Percentiles rank a stretch among this genome's conserved stretches.
Conservation (phyloP, 2,329 filamentous ascomycete genomes). For the Sclerotinia nivalis region DNA sequence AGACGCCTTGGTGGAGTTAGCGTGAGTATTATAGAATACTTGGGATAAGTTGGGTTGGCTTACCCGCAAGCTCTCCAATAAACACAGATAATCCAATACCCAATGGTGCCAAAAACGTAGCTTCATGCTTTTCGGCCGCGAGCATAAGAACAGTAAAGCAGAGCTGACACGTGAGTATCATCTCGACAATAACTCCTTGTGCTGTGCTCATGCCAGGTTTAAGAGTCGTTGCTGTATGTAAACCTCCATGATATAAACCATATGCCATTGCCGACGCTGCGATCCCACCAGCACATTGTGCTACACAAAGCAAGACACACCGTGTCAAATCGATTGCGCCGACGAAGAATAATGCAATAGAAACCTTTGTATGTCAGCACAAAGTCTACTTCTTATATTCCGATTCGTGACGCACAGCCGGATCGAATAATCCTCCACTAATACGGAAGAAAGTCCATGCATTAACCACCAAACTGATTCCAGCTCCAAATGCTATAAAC, state of each 20-base stretch:
- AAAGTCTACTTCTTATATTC: background rate
- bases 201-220: slow-evolving; percentile 45
- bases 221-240: slow-evolving; percentile 48
- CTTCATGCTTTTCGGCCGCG: slow-evolving; percentile 52
- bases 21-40: background rate
- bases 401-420: slow-evolving; percentile 42
- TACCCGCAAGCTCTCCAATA: slow-evolving; percentile 46
- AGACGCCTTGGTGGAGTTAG: slow-evolving; percentile 42
- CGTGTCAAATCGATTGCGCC: slow-evolving; percentile 42
- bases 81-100: slow-evolving; percentile 51
- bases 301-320: slow-evolving; percentile 39
- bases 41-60: background rate
- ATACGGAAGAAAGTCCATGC: slow-evolving; percentile 56
- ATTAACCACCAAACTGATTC: slow-evolving; percentile 47
- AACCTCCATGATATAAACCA: slow-evolving; percentile 47
- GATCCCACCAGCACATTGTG: slow-evolving; percentile 43
- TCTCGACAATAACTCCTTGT: slow-evolving; percentile 53
- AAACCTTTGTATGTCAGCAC: slow-evolving; percentile 36
- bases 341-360: slow-evolving; percentile 44
- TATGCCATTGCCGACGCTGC: slow-evolving; percentile 47
- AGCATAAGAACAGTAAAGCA: slow-evolving; percentile 54
- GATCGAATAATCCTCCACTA: slow-evolving; percentile 54
- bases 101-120: slow-evolving; percentile 51
- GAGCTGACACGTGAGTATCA: slow-evolving; percentile 50
- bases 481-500: slow-evolving; percentile 34